Evolutionary conservation across 2,329 filamentous ascomycete species (phyloP).

Genomic region (Claviceps humidiphila): DNA sequence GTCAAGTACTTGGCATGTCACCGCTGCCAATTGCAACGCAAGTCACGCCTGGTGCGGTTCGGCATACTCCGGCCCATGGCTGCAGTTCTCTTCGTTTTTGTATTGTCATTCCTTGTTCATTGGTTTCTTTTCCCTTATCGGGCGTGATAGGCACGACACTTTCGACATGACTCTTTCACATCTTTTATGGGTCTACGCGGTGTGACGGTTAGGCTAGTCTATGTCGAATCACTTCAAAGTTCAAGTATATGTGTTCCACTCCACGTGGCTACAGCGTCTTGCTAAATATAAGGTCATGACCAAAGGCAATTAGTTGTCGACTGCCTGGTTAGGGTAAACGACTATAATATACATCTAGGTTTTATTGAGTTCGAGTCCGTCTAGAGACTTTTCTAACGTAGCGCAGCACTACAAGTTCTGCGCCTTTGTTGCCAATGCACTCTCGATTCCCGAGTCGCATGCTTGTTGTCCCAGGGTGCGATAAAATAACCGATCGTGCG

Average conservation of each 20-base stretch:
- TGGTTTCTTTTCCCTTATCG: neutral
- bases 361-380: no score
- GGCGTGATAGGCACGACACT: neutral
- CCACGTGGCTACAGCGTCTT: neutral
- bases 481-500: no score
- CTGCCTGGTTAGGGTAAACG: neutral
- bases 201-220: slow-evolving; percentile 1
- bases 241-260: neutral
- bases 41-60: slow-evolving; percentile 6
- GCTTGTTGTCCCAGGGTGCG: no score
- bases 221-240: neutral
- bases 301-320: neutral
- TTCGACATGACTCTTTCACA: neutral
- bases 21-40: slow-evolving; percentile 7
- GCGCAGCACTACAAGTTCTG: no score
- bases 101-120: neutral
- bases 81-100: slow-evolving; percentile 3
- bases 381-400: no score
- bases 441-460: no score
- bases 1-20: slow-evolving; percentile 12
- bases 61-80: slow-evolving; percentile 4
- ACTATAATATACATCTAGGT: no score
- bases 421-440: no score
- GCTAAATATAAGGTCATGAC: neutral
- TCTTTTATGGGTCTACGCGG: neutral